Percentiles rank a stretch among this genome's conserved stretches.
These are phyloP conservation scores for Fomitopsis pinicola DNA, from an alignment of 1,284 basidiomycete genomes.

Conservation along the genomic window DNA sequence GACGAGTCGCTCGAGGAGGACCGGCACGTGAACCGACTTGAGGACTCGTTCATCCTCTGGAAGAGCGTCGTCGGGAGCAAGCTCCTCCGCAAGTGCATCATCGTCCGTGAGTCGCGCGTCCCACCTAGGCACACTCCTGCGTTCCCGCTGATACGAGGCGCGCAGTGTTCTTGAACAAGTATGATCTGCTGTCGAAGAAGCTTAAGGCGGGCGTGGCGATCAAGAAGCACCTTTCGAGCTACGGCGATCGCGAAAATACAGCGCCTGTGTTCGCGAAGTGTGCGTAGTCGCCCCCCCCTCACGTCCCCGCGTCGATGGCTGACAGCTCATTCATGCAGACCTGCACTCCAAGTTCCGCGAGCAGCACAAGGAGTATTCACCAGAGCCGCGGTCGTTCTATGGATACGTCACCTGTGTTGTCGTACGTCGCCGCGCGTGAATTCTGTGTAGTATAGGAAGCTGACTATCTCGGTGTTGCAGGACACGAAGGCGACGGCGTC, in stretches of 20 bases:
- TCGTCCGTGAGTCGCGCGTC: constrained; percentile 35
- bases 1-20: constrained; percentile 63
- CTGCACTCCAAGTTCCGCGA: constrained; percentile 63
- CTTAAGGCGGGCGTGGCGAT: constrained; percentile 28
- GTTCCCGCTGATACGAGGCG: neutral
- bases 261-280: constrained; percentile 54
- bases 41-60: constrained; percentile 67
- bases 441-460: neutral
- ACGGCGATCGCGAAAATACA: constrained; percentile 57
- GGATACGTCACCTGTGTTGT: constrained; percentile 59
- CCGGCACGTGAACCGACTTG: constrained; percentile 53
- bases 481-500: constrained; percentile 40
- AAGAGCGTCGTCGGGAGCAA: constrained; percentile 49
- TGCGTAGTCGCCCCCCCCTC: no score
- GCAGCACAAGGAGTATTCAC: constrained; percentile 44
- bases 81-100: constrained; percentile 49
- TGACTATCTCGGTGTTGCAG: constrained; percentile 17
- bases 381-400: constrained; percentile 43
- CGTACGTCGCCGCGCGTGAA: constrained; percentile 32
- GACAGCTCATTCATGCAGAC: constrained; percentile 34
- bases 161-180: constrained; percentile 61
- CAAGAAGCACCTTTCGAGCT: constrained; percentile 42
- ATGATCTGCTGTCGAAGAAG: constrained; percentile 45
- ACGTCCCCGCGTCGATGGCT: no score
- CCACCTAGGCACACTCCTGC: neutral